These are phyloP conservation scores for Crithidia bombi DNA, from an alignment of 208 protist species.

Conservation along the genomic window DNA sequence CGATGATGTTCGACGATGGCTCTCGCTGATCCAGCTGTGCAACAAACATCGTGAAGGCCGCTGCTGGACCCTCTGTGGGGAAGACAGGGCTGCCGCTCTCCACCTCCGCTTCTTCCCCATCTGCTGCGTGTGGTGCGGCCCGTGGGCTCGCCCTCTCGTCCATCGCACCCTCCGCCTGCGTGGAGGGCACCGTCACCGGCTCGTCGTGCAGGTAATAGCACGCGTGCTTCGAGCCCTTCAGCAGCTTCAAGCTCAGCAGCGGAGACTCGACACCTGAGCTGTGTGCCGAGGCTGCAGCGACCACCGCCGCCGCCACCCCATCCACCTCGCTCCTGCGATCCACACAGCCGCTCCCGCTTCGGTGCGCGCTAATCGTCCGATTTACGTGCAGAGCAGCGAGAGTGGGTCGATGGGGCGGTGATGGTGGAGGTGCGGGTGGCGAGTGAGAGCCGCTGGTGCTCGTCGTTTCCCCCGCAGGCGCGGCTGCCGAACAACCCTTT, in stretches of 20 bases:
- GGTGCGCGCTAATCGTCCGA: not conserved
- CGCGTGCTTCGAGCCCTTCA: conserved; percentile 17
- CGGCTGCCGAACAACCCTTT: no score
- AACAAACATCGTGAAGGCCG: not conserved
- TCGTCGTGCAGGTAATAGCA: conserved; percentile 9
- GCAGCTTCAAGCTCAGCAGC: conserved; percentile 12
- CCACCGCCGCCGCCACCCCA: not conserved
- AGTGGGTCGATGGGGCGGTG: not conserved
- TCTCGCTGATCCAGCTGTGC: not conserved
- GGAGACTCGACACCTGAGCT: not conserved
- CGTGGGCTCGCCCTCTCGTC: not conserved
- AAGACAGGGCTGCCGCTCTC: not conserved
- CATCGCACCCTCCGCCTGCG: not conserved
- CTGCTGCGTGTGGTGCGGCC: not conserved
- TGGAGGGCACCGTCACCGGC: not conserved
- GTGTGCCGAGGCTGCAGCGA: not conserved
- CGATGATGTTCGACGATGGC: not conserved
- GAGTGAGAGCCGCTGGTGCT: no score
- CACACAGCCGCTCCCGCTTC: not conserved
- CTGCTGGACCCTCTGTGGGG: not conserved
- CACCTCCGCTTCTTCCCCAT: not conserved
- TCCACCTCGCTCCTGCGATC: not conserved
- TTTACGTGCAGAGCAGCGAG: conserved; percentile 7
- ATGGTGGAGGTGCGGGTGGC: no score
- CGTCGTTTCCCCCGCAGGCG: no score